Evolutionary conservation across 1,284 basidiomycete genomes (phyloP).

Genomic region (Leccinum angustisporum): DNA sequence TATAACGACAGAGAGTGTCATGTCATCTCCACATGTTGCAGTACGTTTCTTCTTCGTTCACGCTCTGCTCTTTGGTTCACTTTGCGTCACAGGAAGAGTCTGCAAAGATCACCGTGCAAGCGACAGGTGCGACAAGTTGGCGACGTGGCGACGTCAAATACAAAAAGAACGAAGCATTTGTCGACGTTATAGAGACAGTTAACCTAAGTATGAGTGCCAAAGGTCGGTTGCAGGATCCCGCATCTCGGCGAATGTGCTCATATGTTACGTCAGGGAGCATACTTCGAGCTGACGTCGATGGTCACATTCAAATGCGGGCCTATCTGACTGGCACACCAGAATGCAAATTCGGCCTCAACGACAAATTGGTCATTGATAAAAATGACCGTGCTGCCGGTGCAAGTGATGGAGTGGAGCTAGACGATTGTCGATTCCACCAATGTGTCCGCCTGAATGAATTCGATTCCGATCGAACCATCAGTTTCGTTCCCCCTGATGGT

Average conservation of each 20-base stretch:
- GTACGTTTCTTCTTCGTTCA: constrained; percentile 43
- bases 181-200: constrained; percentile 96
- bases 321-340: constrained; percentile 95
- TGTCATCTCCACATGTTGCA: constrained; percentile 78
- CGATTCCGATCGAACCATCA: constrained; percentile 90
- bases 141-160: constrained; percentile 93
- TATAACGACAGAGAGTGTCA: constrained; percentile 96
- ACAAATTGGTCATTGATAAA: constrained; percentile 96
- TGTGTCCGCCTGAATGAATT: constrained; percentile 95
- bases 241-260: not conserved
- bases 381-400: constrained; percentile 57
- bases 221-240: constrained; percentile 48
- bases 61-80: constrained; percentile 1
- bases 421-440: constrained; percentile 98
- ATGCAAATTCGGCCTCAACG: constrained; percentile 98
- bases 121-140: constrained; percentile 94
- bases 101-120: constrained; percentile 94
- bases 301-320: constrained; percentile 97
- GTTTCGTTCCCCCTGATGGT: constrained; percentile 97
- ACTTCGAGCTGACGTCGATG: constrained; percentile 96
- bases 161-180: constrained; percentile 98
- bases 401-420: constrained; percentile 87
- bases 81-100: constrained; percentile 77
- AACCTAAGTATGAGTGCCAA: constrained; percentile 97
- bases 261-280: constrained; percentile 63